Conservation (phyloP, 2,329 filamentous ascomycete genomes). For the Cryphonectria radicalis region DNA sequence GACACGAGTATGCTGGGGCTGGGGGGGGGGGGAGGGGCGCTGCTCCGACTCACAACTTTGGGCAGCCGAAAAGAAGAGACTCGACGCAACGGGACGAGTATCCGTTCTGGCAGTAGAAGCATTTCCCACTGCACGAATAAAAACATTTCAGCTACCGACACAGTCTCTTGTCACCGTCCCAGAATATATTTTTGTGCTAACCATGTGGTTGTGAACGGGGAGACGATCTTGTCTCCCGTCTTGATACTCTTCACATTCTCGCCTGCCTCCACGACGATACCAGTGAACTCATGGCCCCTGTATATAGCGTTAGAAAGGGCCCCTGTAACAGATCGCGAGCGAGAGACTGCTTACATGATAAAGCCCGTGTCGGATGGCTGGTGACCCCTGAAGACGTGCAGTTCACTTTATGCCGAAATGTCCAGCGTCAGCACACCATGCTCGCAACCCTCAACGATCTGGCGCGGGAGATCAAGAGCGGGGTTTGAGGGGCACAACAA, state of each 20-base stretch:
- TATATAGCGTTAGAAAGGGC: neutral
- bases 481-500: slow-evolving; percentile 30
- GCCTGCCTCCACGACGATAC: slow-evolving; percentile 71
- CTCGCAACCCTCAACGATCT: neutral
- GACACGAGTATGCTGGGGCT: too few species aligned
- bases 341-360: slow-evolving; percentile 50
- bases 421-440: slow-evolving; percentile 13
- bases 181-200: slow-evolving; percentile 42
- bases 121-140: slow-evolving; percentile 58
- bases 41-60: slow-evolving; percentile 47
- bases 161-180: neutral
- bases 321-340: neutral
- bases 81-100: slow-evolving; percentile 78
- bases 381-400: slow-evolving; percentile 85
- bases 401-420: slow-evolving; percentile 60
- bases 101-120: slow-evolving; percentile 83
- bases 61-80: slow-evolving; percentile 71
- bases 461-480: slow-evolving; percentile 6
- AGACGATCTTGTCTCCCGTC: slow-evolving; percentile 78
- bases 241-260: slow-evolving; percentile 68
- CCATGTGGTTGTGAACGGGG: slow-evolving; percentile 84
- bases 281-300: slow-evolving; percentile 82
- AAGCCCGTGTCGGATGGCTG: slow-evolving; percentile 68
- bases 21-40: too few species aligned
- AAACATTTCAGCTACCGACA: neutral